Conservation (phyloP, 768 basidiomycete species). For the Grammothele lineata region DNA sequence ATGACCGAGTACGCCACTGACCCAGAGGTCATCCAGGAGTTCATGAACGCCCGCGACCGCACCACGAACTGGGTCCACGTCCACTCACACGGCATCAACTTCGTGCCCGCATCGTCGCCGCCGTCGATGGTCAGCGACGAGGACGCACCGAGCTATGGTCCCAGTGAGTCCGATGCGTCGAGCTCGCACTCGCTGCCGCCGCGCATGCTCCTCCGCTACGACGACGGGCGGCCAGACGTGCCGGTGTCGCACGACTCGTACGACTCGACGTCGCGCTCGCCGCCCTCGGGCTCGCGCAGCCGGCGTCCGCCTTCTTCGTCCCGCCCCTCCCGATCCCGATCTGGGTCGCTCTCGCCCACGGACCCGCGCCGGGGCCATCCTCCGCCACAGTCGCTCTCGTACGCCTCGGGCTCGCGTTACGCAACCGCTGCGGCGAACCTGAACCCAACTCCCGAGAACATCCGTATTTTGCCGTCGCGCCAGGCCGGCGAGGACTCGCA, state of each 20-base stretch:
- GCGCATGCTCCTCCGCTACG: slow-evolving; percentile 67
- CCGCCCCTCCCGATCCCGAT: slow-evolving; percentile 16
- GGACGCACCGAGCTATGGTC: slow-evolving; percentile 28
- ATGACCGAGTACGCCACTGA: slow-evolving; percentile 68
- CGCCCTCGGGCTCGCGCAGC: slow-evolving; percentile 7
- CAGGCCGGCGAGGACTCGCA: slow-evolving; percentile 15
- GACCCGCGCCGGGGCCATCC: slow-evolving; percentile 1
- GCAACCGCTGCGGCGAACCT: slow-evolving; percentile 2
- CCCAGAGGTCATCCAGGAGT: slow-evolving; percentile 55
- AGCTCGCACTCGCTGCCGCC: slow-evolving; percentile 53
- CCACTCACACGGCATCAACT: slow-evolving; percentile 23
- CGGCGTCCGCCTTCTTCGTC: slow-evolving; percentile 7
- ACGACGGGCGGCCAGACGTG: slow-evolving; percentile 58
- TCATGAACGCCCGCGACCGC: slow-evolving; percentile 54
- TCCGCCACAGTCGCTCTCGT: slow-evolving; percentile 23
- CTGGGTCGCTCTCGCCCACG: slow-evolving; percentile 13
- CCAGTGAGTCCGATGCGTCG: slow-evolving; percentile 37
- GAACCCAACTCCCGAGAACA: slow-evolving; percentile 22
- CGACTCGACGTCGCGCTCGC: slow-evolving; percentile 52
- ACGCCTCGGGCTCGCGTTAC: slow-evolving; percentile 19
- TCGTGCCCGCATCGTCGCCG: slow-evolving; percentile 16
- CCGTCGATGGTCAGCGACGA: slow-evolving; percentile 25
- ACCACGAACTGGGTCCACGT: slow-evolving; percentile 62
- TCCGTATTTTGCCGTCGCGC: slow-evolving; percentile 25
- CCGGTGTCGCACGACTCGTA: slow-evolving; percentile 51